These are phyloP conservation scores for Carex scoparia DNA, from an alignment of 176 grass and related monocot species.

Conservation along the genomic window DNA sequence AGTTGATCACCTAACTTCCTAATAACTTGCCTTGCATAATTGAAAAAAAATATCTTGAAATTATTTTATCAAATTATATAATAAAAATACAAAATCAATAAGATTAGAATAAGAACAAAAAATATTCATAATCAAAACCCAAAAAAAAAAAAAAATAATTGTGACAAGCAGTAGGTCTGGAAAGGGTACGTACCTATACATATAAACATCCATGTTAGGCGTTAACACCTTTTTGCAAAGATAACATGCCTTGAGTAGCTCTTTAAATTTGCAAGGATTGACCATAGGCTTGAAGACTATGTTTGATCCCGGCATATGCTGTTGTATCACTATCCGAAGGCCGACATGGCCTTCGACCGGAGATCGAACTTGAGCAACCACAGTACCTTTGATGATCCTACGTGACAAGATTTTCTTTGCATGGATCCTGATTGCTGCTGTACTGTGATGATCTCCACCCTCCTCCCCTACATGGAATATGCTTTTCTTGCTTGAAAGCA, in stretches of 20 bases:
- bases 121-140: not conserved
- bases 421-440: not conserved
- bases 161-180: not conserved
- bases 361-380: not conserved
- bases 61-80: not conserved
- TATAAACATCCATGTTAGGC: slow-evolving; percentile 20
- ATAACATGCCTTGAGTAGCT: slow-evolving; percentile 34
- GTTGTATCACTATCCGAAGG: slow-evolving; percentile 52
- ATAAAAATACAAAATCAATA: not conserved
- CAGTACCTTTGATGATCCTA: not conserved
- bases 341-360: slow-evolving; percentile 28
- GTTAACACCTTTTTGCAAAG: slow-evolving; percentile 56
- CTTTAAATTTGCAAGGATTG: slow-evolving; percentile 30
- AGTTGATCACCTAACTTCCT: not conserved
- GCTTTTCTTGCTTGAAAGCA: slow-evolving; percentile 60
- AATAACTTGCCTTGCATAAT: not conserved
- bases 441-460: slow-evolving; percentile 19
- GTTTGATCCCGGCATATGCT: slow-evolving; percentile 8
- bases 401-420: not conserved
- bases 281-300: slow-evolving; percentile 60
- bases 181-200: slow-evolving; percentile 7
- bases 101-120: not conserved
- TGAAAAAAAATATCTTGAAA: not conserved
- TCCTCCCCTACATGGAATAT: slow-evolving; percentile 81
- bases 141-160: not conserved